Conservation (phyloP, 345 rosid species). For the Syzygium oleosum region DNA sequence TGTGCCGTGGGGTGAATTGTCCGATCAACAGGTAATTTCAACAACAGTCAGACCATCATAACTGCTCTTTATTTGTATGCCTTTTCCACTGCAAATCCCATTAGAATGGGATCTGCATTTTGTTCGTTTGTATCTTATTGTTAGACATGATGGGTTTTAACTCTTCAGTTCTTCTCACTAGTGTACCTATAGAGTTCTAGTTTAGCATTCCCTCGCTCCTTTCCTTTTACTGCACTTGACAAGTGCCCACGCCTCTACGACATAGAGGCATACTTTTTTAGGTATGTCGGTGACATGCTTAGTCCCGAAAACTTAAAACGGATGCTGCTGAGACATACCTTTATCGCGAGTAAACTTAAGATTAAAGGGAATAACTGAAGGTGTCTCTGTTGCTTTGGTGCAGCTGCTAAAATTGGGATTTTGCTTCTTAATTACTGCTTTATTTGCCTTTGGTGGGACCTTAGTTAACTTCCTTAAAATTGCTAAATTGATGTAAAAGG, state of each 20-base stretch:
- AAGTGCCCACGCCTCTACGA: not conserved
- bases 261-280: not conserved
- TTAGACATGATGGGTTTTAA: not conserved
- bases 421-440: not conserved
- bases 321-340: not conserved
- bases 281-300: not conserved
- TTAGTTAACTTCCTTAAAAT: not conserved
- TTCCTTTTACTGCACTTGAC: not conserved
- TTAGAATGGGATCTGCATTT: not conserved
- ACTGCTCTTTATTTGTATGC: not conserved
- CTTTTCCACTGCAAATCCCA: not conserved
- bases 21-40: not conserved
- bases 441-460: not conserved
- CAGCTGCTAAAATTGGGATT: not conserved
- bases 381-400: not conserved
- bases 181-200: not conserved
- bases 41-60: not conserved
- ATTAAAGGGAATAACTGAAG: slow-evolving; percentile 1
- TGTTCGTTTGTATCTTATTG: not conserved
- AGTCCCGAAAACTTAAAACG: not conserved
- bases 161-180: not conserved
- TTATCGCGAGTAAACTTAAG: not conserved
- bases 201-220: not conserved
- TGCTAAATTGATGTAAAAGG: not conserved
- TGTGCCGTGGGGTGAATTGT: not conserved